These are phyloP conservation scores for Colletotrichum siamense DNA, from an alignment of 2,329 filamentous ascomycete genomes.

Conservation along the genomic window DNA sequence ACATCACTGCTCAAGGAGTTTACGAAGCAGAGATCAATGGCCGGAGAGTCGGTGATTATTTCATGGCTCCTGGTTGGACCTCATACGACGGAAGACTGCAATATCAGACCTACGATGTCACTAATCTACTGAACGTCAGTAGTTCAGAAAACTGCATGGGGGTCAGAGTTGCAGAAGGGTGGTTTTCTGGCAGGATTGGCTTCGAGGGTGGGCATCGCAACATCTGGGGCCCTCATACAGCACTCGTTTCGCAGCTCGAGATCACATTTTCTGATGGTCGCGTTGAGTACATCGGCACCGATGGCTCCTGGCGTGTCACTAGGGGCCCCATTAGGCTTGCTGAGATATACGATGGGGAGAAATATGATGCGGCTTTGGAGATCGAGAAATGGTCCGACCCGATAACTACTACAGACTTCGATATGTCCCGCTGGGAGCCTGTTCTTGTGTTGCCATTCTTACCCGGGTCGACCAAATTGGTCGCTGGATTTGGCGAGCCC, in stretches of 20 bases:
- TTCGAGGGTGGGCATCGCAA: slow-evolving; percentile 25
- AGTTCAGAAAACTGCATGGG: slow-evolving; percentile 38
- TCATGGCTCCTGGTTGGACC: slow-evolving; percentile 58
- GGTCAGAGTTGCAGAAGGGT: slow-evolving; percentile 49
- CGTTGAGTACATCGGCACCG: neutral
- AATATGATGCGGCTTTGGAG: slow-evolving; percentile 15
- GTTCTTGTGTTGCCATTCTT: neutral
- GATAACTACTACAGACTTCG: neutral
- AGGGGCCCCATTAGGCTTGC: slow-evolving; percentile 1
- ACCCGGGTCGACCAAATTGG: neutral
- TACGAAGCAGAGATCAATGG: slow-evolving; percentile 56
- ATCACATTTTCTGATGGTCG: neutral
- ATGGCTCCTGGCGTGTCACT: neutral
- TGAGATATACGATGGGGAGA: slow-evolving; percentile 23
- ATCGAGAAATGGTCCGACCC: neutral
- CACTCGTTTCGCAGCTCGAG: neutral
- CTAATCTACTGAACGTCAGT: slow-evolving; percentile 34
- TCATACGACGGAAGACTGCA: slow-evolving; percentile 53
- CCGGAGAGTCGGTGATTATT: slow-evolving; percentile 39
- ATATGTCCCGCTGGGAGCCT: neutral
- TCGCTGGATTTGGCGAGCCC: slow-evolving; percentile 6
- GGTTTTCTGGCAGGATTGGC: slow-evolving; percentile 41
- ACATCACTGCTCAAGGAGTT: slow-evolving; percentile 51
- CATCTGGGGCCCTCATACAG: slow-evolving; percentile 27
- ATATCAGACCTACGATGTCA: slow-evolving; percentile 61